Base-by-base conservation (phyloP, 1,139 yeast species). In the Sugiyamaella paludigena region DNA sequence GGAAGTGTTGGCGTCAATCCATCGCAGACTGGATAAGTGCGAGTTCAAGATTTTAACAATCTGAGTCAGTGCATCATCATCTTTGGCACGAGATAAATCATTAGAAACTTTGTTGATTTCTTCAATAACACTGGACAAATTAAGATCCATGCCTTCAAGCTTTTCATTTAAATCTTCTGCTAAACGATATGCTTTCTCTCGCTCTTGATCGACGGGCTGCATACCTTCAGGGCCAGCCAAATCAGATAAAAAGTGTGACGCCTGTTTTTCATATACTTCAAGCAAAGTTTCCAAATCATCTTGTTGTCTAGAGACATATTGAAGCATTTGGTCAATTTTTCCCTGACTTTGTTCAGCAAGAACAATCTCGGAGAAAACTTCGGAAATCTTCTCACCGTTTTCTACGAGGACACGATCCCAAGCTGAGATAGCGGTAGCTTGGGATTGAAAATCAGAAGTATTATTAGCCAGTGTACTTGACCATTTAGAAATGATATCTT, bases 401-500 rank as follows among this genome's bases (percentile, higher is more conserved):
- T 80, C 80, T 11, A 88, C 91, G 47, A 92, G 74, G 30, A 84
- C 81, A 51, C 80, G 79, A 67, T 94, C 98, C 96, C 97, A 91
- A 48, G 78, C 77, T 53, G 84, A 82, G 27, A 91, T 83, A 54
- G 84, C 85, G 15, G 75, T 71, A 15, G 96, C 84, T 62, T 87
- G 94, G n/a, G 76, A 68, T 53, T 84, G 84, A 69, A 91, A 92
- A 33, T 87, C 83, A 28, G 76, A 75, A 1, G 92, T 79, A 0
- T 95, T 82, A 19, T 79, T 76, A 3, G 91, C 76, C 53, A 92
- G 71, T 59, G 94, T 95, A 51, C 81, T 80, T 1, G 97, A 86
- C 99, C 98, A 94, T 68, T 86, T 89, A 30, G 89, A 80, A 45
- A 94, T 86, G 56, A 92, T 77, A 65, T 92, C 98, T 61, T 92